Percentiles rank a stretch among this genome's conserved stretches.
phyloP scores from a whole-genome alignment of 495 filamentous ascomycete species.

The Aspergillus ellipticus region DNA sequence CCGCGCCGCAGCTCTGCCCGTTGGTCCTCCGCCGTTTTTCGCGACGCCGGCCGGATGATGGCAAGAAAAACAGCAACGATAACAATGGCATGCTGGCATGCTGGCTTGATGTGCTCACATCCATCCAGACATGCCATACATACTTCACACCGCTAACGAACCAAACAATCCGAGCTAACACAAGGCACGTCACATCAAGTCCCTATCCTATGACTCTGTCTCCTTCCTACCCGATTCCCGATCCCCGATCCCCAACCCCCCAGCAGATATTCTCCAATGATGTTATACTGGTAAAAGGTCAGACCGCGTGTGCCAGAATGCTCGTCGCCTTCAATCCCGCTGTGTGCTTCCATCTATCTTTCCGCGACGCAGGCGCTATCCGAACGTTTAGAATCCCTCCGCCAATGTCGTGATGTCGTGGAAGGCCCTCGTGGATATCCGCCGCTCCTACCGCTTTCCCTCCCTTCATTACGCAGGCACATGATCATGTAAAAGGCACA shows the following conservation, averaged over 20 bases:
- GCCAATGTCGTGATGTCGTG: not conserved
- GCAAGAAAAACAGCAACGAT: not conserved
- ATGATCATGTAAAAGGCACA: conserved; percentile 21
- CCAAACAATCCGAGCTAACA: not conserved
- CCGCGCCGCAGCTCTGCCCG: conserved; percentile 1
- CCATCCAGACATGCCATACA: too few relatives aligned
- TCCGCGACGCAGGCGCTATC: not conserved
- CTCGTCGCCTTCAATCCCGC: conserved; percentile 18
- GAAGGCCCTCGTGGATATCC: conserved; percentile 2
- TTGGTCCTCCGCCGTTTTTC: not conserved
- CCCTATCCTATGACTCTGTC: not conserved
- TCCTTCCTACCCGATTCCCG: not conserved
- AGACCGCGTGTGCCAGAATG: conserved; percentile 35
- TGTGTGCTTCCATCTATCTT: conserved; percentile 20
- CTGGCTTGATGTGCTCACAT: too few relatives aligned
- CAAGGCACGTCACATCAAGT: not conserved
- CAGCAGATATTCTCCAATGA: conserved; percentile 45
- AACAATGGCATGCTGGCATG: too few relatives aligned
- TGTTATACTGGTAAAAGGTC: conserved; percentile 64
- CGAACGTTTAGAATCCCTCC: conserved; percentile 13
- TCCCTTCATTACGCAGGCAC: conserved; percentile 25
- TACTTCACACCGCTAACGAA: too few relatives aligned
- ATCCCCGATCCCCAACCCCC: not conserved
- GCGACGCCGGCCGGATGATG: not conserved
- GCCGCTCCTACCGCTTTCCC: not conserved